Percentiles rank a stretch among this genome's conserved stretches.
Evolutionary conservation across 1,284 basidiomycete genomes (phyloP).

Genomic region (Leccinum solheimii): DNA sequence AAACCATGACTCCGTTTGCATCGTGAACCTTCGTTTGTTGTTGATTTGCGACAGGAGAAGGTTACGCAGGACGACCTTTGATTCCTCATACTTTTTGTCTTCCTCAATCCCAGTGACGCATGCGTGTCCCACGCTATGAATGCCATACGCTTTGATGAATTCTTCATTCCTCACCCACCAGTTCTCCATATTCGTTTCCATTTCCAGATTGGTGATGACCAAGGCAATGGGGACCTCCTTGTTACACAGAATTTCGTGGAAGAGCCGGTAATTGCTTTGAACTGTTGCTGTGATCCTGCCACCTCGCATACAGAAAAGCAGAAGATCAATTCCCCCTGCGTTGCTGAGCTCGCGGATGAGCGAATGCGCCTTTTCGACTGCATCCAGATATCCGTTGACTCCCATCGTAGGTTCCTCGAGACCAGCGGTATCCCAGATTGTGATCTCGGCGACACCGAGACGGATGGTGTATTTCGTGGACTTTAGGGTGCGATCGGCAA

Average conservation of each 20-base stretch:
- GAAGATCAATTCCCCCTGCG: constrained; percentile 36
- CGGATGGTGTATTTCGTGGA: constrained; percentile 24
- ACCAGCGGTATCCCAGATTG: constrained; percentile 43
- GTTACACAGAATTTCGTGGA: constrained; percentile 37
- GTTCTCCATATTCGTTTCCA: constrained; percentile 37
- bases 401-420: constrained; percentile 39
- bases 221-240: constrained; percentile 39
- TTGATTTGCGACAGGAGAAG: constrained; percentile 21
- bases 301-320: constrained; percentile 42
- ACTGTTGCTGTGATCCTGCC: constrained; percentile 37
- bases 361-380: constrained; percentile 36
- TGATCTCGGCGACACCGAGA: constrained; percentile 11
- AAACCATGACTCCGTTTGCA: constrained; percentile 30
- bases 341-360: constrained; percentile 35
- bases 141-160: constrained; percentile 33
- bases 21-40: constrained; percentile 21
- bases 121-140: constrained; percentile 35
- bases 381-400: constrained; percentile 30
- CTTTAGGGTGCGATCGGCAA: constrained; percentile 27
- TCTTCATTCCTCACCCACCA: constrained; percentile 41
- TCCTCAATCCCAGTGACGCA: constrained; percentile 42
- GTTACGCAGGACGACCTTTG: constrained; percentile 13
- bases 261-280: constrained; percentile 39
- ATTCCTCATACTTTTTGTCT: constrained; percentile 30
- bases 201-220: constrained; percentile 41